These are phyloP conservation scores for Ganoderma lingzhi DNA, from an alignment of 1,284 basidiomycete genomes.

Conservation along the genomic window DNA sequence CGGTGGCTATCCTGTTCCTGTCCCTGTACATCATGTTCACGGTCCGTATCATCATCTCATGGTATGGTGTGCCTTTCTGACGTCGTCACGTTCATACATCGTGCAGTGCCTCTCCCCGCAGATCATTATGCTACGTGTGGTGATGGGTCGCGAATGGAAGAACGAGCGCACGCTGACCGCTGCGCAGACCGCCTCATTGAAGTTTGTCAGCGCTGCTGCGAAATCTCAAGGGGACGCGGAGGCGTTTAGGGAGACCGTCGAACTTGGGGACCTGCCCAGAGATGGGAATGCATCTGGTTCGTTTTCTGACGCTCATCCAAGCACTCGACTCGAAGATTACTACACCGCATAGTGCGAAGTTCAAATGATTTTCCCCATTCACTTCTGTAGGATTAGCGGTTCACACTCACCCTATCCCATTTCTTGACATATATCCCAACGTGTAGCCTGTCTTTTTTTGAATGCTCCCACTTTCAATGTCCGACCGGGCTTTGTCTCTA, in stretches of 20 bases:
- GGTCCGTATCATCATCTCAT: slow-evolving; percentile 15
- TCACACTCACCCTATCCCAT: neutral
- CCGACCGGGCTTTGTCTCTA: no score
- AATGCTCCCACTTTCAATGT: no score
- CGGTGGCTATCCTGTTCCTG: slow-evolving; percentile 25
- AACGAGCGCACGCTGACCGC: neutral
- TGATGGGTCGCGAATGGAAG: slow-evolving; percentile 25
- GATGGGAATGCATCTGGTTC: neutral
- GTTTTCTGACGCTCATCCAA: neutral
- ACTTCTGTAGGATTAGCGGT: neutral
- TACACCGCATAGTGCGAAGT: neutral
- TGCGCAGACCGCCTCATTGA: neutral
- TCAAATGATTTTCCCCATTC: neutral
- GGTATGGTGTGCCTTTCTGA: neutral
- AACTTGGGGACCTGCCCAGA: neutral
- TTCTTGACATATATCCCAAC: neutral
- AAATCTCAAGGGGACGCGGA: neutral
- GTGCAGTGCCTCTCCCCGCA: slow-evolving; percentile 29
- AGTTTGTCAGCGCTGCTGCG: neutral
- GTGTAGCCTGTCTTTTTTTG: neutral
- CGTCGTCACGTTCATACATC: neutral
- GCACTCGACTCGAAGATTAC: neutral
- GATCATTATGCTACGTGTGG: slow-evolving; percentile 30
- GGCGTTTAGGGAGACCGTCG: neutral
- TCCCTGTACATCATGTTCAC: slow-evolving; percentile 32